These are phyloP conservation scores for Chalciporus chontae DNA, from an alignment of 768 basidiomycete genomes.

Conservation along the genomic window DNA sequence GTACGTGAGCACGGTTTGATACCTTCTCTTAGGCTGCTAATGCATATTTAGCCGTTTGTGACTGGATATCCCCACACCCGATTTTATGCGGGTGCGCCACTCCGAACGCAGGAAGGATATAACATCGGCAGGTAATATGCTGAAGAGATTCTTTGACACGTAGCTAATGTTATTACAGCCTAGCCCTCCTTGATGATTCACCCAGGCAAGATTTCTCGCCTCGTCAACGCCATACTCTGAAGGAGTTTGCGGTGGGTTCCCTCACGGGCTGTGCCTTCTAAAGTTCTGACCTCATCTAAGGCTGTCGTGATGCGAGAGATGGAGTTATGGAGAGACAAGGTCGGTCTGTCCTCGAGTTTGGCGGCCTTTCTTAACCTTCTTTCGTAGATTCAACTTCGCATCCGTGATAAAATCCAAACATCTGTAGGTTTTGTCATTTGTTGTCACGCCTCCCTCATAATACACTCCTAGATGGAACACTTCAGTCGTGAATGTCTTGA, in stretches of 20 bases:
- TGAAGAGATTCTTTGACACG: background rate
- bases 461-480: conserved; percentile 72
- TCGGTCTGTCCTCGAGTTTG: conserved; percentile 20
- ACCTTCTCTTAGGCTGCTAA: background rate
- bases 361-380: background rate
- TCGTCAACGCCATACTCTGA: conserved; percentile 84
- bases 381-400: conserved; percentile 76
- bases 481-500: conserved; percentile 95
- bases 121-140: conserved; percentile 76
- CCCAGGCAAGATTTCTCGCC: conserved; percentile 85
- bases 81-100: conserved; percentile 90
- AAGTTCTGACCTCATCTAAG: conserved; percentile 22
- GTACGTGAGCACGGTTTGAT: conserved; percentile 39
- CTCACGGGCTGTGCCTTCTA: background rate
- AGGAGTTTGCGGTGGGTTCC: conserved; percentile 79
- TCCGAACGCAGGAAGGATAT: conserved; percentile 85
- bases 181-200: conserved; percentile 81
- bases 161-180: conserved; percentile 34
- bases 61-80: conserved; percentile 62
- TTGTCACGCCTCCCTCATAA: background rate
- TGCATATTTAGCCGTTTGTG: conserved; percentile 59
- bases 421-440: conserved; percentile 49
- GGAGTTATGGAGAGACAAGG: conserved; percentile 95
- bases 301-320: conserved; percentile 93
- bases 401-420: conserved; percentile 87